These are phyloP conservation scores for Solanum hybrid DNA, from an alignment of 305 asterid genomes.

Conservation along the genomic window DNA sequence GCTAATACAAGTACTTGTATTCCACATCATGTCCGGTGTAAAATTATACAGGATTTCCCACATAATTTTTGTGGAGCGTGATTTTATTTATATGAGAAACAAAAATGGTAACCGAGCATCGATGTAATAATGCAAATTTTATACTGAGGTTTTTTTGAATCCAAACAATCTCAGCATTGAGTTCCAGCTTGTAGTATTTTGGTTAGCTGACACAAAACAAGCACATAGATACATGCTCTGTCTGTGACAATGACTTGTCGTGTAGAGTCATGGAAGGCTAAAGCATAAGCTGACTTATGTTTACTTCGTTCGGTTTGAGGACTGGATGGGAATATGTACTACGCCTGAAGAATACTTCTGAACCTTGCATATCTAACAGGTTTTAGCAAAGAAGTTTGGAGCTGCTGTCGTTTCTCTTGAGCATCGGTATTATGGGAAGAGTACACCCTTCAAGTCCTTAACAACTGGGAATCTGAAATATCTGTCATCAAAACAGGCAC, in stretches of 20 bases:
- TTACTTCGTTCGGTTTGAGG: not conserved
- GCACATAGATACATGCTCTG: not conserved
- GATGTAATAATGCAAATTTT: not conserved
- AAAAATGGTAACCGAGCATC: not conserved
- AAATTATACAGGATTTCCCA: not conserved
- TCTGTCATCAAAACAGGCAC: constrained; percentile 95
- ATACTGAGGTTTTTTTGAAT: not conserved
- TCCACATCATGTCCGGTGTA: not conserved
- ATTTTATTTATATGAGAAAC: not conserved
- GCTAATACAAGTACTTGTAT: not conserved
- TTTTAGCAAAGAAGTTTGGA: constrained; percentile 85
- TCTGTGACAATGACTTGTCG: not conserved
- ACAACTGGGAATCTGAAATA: constrained; percentile 66
- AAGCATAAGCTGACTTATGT: not conserved
- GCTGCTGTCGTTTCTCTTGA: constrained; percentile 85
- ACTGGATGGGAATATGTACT: not conserved
- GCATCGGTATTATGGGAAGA: constrained; percentile 94
- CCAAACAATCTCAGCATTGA: not conserved
- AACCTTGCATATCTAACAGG: constrained; percentile 36
- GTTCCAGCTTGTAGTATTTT: not conserved
- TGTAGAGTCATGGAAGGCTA: not conserved
- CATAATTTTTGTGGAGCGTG: not conserved
- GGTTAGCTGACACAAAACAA: not conserved
- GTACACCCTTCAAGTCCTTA: constrained; percentile 65
- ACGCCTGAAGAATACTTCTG: constrained; percentile 14